Evolutionary conservation across 768 basidiomycete species (phyloP).

Genomic region (Sarcomyxa edulis): DNA sequence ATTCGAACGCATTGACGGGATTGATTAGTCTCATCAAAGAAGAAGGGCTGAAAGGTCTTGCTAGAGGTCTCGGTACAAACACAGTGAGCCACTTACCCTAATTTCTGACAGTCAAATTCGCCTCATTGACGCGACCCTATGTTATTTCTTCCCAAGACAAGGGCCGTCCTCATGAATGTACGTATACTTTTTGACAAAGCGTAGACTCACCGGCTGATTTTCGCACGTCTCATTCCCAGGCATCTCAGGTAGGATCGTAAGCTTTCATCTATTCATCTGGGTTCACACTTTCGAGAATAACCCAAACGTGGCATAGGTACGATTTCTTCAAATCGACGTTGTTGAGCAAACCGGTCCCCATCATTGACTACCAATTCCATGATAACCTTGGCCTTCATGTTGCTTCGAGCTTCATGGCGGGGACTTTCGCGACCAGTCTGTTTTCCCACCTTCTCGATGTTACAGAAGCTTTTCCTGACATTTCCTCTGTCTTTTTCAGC

Average conservation of each 20-base stretch:
- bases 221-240: slow-evolving; percentile 30
- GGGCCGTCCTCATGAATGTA: slow-evolving; percentile 76
- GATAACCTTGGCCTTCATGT: slow-evolving; percentile 68
- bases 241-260: slow-evolving; percentile 82
- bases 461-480: slow-evolving; percentile 3
- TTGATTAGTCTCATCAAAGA: slow-evolving; percentile 57
- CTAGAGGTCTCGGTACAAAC: slow-evolving; percentile 76
- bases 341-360: slow-evolving; percentile 44
- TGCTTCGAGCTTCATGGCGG: slow-evolving; percentile 62
- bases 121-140: slow-evolving; percentile 7
- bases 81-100: slow-evolving; percentile 36
- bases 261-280: slow-evolving; percentile 17
- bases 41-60: slow-evolving; percentile 67
- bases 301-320: slow-evolving; percentile 41
- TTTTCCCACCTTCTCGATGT: slow-evolving; percentile 8
- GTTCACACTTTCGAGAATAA: background rate
- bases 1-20: slow-evolving; percentile 75
- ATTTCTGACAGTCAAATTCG: slow-evolving; percentile 5
- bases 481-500: slow-evolving; percentile 38
- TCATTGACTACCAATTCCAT: slow-evolving; percentile 53
- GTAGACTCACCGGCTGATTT: slow-evolving; percentile 6
- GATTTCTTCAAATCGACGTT: slow-evolving; percentile 68
- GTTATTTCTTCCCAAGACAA: slow-evolving; percentile 31
- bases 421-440: slow-evolving; percentile 75
- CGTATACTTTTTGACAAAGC: slow-evolving; percentile 19